Base-by-base conservation (phyloP, 1,139 yeast genomes). In the Suhomyces bokatorum region DNA sequence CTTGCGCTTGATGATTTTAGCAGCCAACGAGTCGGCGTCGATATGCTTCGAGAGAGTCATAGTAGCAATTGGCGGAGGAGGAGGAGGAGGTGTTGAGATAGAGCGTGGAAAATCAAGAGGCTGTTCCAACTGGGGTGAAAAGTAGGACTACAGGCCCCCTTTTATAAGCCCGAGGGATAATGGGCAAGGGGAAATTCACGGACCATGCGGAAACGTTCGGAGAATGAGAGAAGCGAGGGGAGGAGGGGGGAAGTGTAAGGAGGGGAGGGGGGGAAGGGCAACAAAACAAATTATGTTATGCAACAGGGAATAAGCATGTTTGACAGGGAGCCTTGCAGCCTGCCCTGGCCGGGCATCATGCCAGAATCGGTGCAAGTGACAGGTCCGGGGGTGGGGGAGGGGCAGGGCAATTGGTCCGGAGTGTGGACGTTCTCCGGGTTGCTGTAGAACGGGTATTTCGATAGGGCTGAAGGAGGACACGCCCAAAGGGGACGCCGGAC, bases 1-100 rank as follows among this genome's bases (percentile, higher is more conserved):
- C 37, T 33, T 39, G 35, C 60, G 56, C 35, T 59, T 56, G 38
- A 77, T 62, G 44, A 75, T 58, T 37, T 58, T 49, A 28, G 35
- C 13, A 30, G 50, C 56, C 40, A 67, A 53, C 5, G 49, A 41
- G 32, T 64, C 69, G 34, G 69, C 54, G 45, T 63, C 58, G 43
- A 67, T 52, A 55, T 62, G 67, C 44, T 57, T 58, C 43, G 60
- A 48, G 31, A 67, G 58, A 15, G 66, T 56, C 69, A 64, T 64
- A 38, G 31, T 6, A 20, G 24, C 24, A 20, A 20, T 20, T 20
- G 24, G 24, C 24, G 6, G 24, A 20, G 49, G 22, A n/a, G 8
- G 39, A 20, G 32, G 20, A 11, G 14, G 15, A 6, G 14, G 32
- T 29, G 16, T 11, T n/a, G 32, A 4, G 16, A 30, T 12, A 11